These are phyloP conservation scores for Hemisphaericaspora xylanilytica DNA, from an alignment of 1,139 yeast species.

Conservation along the genomic window DNA sequence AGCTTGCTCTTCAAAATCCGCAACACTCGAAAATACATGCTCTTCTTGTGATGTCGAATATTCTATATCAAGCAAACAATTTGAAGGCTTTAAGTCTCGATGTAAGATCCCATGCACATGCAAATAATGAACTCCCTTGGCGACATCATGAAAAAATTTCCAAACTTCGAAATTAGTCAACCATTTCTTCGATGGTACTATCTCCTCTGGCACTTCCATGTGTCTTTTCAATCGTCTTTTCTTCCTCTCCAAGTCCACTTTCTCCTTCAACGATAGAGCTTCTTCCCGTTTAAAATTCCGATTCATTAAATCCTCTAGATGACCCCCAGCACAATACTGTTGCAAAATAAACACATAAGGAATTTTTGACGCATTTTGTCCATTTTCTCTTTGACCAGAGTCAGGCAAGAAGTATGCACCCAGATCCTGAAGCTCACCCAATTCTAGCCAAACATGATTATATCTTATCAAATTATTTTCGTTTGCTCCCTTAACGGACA, in stretches of 20 bases:
- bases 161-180: conserved; percentile 43
- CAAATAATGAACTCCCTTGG: conserved; percentile 66
- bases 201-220: conserved; percentile 11
- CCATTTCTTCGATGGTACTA: conserved; percentile 24
- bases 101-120: conserved; percentile 77
- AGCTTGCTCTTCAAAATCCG: conserved; percentile 24
- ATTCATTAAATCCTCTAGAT: conserved; percentile 64
- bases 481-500: conserved; percentile 40
- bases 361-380: conserved; percentile 1
- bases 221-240: conserved; percentile 19
- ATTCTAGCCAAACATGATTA: conserved; percentile 90
- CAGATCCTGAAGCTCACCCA: conserved; percentile 56
- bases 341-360: conserved; percentile 85
- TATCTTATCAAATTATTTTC: conserved; percentile 70
- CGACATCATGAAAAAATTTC: conserved; percentile 64
- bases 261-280: conserved; percentile 26
- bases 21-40: conserved; percentile 11
- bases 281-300: conserved; percentile 26
- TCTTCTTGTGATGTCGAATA: conserved; percentile 18
- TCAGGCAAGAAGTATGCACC: conserved; percentile 25
- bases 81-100: conserved; percentile 85
- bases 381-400: background rate
- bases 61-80: conserved; percentile 59
- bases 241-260: conserved; percentile 24
- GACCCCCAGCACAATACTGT: conserved; percentile 88